These are phyloP conservation scores for Cubamyces sp. DNA, from an alignment of 768 basidiomycete genomes.

Conservation along the genomic window DNA sequence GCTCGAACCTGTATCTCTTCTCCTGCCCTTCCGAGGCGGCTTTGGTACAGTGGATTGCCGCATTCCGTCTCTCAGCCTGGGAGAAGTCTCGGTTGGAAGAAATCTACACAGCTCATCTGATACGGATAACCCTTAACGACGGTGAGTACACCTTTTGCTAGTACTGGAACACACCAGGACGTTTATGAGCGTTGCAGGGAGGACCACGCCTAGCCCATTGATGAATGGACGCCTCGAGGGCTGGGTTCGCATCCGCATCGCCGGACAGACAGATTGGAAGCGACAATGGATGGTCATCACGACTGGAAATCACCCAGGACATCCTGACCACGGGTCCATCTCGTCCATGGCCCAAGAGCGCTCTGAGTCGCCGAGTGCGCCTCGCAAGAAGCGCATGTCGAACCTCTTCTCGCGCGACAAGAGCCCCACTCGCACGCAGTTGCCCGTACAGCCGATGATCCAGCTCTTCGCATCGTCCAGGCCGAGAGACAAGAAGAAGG, in stretches of 20 bases:
- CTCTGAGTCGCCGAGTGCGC: conserved; percentile 20
- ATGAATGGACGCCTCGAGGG: conserved; percentile 82
- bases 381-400: conserved; percentile 62
- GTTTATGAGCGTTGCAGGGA: conserved; percentile 32
- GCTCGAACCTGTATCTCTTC: conserved; percentile 87
- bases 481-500: conserved; percentile 73
- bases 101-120: conserved; percentile 94
- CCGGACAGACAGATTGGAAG: conserved; percentile 99
- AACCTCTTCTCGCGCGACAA: conserved; percentile 64
- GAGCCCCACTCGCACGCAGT: conserved; percentile 33
- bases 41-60: conserved; percentile 88
- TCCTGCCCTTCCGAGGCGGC: conserved; percentile 75
- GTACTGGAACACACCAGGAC: background rate
- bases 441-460: conserved; percentile 43
- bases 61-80: conserved; percentile 89
- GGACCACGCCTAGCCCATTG: conserved; percentile 63
- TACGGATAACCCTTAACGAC: conserved; percentile 72
- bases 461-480: conserved; percentile 66
- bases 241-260: conserved; percentile 86
- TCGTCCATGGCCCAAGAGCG: conserved; percentile 30
- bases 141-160: conserved; percentile 34
- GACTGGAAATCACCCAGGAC: conserved; percentile 42
- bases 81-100: conserved; percentile 95
- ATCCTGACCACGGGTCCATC: conserved; percentile 32
- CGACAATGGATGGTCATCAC: conserved; percentile 82